Percentiles rank a stretch among this genome's conserved stretches.
Conservation (phyloP, 352 stramenopile species). For the Pythium dissotocum region DNA sequence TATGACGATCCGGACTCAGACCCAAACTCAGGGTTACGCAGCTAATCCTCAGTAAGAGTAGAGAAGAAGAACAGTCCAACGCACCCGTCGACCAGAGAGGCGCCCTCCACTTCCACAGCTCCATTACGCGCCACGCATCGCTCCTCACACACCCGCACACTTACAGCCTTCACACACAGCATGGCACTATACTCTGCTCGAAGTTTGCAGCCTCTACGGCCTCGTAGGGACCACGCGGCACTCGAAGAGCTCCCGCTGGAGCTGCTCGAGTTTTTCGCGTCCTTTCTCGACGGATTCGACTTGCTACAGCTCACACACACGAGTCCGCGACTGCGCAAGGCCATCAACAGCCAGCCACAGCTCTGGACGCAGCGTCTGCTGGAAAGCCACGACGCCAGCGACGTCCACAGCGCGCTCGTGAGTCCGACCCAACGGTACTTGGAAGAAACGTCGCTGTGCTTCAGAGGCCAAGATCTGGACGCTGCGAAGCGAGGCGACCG, state of each 20-base stretch:
- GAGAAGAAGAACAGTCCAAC: not conserved
- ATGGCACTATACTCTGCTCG: constrained; percentile 21
- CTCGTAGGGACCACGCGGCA: not conserved
- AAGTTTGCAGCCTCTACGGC: constrained; percentile 15
- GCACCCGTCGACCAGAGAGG: constrained; percentile 18
- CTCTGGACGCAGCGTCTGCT: constrained; percentile 25
- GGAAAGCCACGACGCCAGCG: constrained; percentile 9
- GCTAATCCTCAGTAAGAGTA: no score
- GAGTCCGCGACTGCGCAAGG: constrained; percentile 6
- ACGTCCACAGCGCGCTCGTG: constrained; percentile 19
- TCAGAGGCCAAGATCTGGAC: constrained; percentile 19
- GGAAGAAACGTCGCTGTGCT: constrained; percentile 17
- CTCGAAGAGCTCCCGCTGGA: constrained; percentile 25
- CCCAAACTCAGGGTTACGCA: no score
- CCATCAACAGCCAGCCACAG: constrained; percentile 7
- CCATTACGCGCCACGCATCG: not conserved
- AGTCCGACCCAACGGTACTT: constrained; percentile 18
- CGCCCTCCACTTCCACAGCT: not conserved
- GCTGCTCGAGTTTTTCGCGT: constrained; percentile 24
- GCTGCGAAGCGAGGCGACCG: constrained; percentile 21
- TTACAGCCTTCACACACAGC: not conserved
- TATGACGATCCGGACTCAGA: not conserved
- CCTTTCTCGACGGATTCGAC: constrained; percentile 35
- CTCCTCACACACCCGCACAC: not conserved
- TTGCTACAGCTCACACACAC: constrained; percentile 32